phyloP scores from a whole-genome alignment of 495 filamentous ascomycete genomes.

The Penicillium pulvis region DNA sequence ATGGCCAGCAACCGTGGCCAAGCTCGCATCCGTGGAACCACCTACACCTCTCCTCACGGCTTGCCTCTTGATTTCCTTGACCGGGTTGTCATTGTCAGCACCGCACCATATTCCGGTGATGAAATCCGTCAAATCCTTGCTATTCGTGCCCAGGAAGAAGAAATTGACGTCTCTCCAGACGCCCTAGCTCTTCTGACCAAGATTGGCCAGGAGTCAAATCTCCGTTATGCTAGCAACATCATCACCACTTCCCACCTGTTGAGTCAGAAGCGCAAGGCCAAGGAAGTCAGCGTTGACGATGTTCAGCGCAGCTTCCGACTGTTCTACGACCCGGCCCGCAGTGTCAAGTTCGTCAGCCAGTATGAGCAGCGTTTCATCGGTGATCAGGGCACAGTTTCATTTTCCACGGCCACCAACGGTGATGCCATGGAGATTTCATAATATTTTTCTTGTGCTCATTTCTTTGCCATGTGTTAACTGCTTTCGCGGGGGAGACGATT shows the following conservation, averaged over 20 bases:
- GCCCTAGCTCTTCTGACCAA: slow-evolving; percentile 91
- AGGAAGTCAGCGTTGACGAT: slow-evolving; percentile 81
- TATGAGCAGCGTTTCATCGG: slow-evolving; percentile 94
- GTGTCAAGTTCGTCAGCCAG: slow-evolving; percentile 85
- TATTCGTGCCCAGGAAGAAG: slow-evolving; percentile 92
- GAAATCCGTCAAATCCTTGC: slow-evolving; percentile 89
- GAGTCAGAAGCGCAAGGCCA: slow-evolving; percentile 73
- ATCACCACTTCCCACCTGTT: slow-evolving; percentile 91
- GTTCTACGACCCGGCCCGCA: slow-evolving; percentile 87
- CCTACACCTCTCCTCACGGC: slow-evolving; percentile 87
- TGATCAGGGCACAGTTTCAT: slow-evolving; percentile 75
- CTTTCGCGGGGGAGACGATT: slow-evolving; percentile 21
- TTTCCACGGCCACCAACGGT: slow-evolving; percentile 66
- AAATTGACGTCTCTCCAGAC: slow-evolving; percentile 85
- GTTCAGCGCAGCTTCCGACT: slow-evolving; percentile 90
- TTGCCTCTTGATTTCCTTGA: slow-evolving; percentile 95
- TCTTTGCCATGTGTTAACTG: slow-evolving; percentile 23
- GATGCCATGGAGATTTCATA: slow-evolving; percentile 86
- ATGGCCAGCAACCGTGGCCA: slow-evolving; percentile 98
- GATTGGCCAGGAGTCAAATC: slow-evolving; percentile 88
- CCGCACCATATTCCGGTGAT: slow-evolving; percentile 79
- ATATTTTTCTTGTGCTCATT: slow-evolving; percentile 29
- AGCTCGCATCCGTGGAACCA: slow-evolving; percentile 90
- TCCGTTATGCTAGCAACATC: slow-evolving; percentile 92
- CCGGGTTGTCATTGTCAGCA: slow-evolving; percentile 94